A percentile compares a stretch with the other conserved stretches of the same genome.
Evolutionary conservation across 2,329 filamentous ascomycete genomes (phyloP).

Genomic region (Chaetomium strumarium): DNA sequence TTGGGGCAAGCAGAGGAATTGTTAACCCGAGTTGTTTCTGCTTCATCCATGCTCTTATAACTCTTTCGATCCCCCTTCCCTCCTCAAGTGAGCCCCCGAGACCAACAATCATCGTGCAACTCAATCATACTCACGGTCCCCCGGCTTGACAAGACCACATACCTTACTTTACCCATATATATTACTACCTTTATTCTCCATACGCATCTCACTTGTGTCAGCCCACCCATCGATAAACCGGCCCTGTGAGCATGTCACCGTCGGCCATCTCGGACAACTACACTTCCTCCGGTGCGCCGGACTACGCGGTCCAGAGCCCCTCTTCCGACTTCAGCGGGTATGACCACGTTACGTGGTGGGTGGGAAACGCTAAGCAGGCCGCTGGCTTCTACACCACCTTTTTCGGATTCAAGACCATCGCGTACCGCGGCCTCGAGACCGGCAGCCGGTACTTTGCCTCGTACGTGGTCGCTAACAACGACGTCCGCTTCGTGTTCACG

Average conservation of each 20-base stretch:
- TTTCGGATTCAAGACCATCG: conserved; percentile 78
- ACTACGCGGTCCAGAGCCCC: conserved; percentile 47
- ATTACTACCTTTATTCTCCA: not conserved
- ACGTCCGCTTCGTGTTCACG: conserved; percentile 76
- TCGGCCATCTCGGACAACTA: conserved; percentile 48
- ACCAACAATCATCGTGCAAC: not conserved
- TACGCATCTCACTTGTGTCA: not conserved
- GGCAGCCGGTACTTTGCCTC: conserved; percentile 75
- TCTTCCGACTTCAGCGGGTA: conserved; percentile 68
- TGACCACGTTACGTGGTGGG: conserved; percentile 92
- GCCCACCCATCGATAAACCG: not conserved
- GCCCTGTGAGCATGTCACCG: conserved; percentile 48
- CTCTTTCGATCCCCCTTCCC: not conserved
- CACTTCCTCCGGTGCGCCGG: conserved; percentile 41
- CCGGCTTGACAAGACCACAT: no score
- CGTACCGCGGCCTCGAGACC: conserved; percentile 84
- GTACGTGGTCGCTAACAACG: conserved; percentile 73
- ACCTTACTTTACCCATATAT: no score
- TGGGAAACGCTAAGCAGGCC: conserved; percentile 94
- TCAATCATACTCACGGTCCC: not conserved
- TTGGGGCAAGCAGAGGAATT: conserved; percentile 10
- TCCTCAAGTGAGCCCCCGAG: not conserved
- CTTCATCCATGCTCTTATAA: conserved; percentile 12
- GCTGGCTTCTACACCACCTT: conserved; percentile 82
- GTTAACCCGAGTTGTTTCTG: conserved; percentile 17